Conservation (phyloP, 345 rosid genomes). For the Arabis alpina region DNA sequence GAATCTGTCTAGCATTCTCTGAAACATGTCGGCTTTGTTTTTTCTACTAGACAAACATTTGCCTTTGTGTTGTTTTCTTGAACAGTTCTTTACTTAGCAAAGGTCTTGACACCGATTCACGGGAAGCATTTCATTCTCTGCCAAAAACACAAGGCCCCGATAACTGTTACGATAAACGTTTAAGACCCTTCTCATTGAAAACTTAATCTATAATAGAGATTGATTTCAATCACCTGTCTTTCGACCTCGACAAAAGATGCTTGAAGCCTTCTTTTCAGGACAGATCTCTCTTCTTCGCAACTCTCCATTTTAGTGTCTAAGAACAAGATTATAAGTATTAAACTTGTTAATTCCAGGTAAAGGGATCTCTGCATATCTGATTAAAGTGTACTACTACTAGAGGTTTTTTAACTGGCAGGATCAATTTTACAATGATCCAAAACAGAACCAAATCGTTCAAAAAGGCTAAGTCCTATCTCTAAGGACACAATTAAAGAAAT, state of each 20-base stretch:
- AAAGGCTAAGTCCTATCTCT: constrained; percentile 30
- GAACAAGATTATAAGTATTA: constrained; percentile 26
- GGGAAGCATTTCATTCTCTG: constrained; percentile 99
- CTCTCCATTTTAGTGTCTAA: constrained; percentile 73
- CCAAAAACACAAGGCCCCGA: constrained; percentile 45
- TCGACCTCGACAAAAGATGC: constrained; percentile 87
- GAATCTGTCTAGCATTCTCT: constrained; percentile 19
- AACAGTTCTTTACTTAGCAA: constrained; percentile 16
- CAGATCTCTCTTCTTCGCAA: constrained; percentile 68
- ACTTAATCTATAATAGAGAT: constrained; percentile 21
- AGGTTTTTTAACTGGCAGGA: background rate
- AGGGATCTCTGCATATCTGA: background rate
- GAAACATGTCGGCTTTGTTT: constrained; percentile 28
- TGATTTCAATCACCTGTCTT: constrained; percentile 71
- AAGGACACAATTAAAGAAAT: constrained; percentile 34
- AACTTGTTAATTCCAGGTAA: constrained; percentile 2
- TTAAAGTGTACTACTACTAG: constrained; percentile 11
- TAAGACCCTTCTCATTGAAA: constrained; percentile 27
- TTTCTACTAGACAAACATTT: constrained; percentile 17
- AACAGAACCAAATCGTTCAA: constrained; percentile 27
- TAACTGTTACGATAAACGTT: constrained; percentile 6
- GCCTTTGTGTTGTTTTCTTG: constrained; percentile 29
- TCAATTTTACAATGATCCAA: background rate
- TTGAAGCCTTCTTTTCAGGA: constrained; percentile 71
- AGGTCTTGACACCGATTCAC: constrained; percentile 42